Evolutionary conservation across 805 yeast genomes (phyloP).

Genomic region (Ogataea pini): DNA sequence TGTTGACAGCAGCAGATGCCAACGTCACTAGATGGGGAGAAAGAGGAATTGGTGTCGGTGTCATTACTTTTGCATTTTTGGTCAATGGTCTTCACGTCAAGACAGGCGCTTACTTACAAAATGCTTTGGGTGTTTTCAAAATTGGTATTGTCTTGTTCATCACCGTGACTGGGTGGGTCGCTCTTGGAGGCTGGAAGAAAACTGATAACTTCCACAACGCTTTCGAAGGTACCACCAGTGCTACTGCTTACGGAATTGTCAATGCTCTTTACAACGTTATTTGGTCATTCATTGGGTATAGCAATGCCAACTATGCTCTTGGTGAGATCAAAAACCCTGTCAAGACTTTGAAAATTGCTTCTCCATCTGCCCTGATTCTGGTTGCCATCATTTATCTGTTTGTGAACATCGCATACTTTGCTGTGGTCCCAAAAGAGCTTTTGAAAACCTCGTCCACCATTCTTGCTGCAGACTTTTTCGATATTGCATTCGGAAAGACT

Average conservation of each 20-base stretch:
- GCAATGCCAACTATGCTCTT: constrained; percentile 79
- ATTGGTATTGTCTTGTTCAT: constrained; percentile 66
- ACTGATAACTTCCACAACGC: constrained; percentile 39
- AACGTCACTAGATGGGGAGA: constrained; percentile 77
- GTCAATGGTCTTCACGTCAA: constrained; percentile 62
- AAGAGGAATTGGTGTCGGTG: constrained; percentile 74
- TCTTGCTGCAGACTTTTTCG: constrained; percentile 76
- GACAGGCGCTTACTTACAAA: constrained; percentile 65
- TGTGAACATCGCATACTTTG: constrained; percentile 78
- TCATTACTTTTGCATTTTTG: constrained; percentile 69
- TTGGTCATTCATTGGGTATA: constrained; percentile 83
- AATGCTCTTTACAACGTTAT: constrained; percentile 79
- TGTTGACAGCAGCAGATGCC: constrained; percentile 69
- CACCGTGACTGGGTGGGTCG: constrained; percentile 80
- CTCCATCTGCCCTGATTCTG: constrained; percentile 66
- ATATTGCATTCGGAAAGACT: constrained; percentile 62
- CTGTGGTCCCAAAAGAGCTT: constrained; percentile 71
- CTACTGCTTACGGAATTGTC: constrained; percentile 61
- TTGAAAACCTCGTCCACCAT: constrained; percentile 62
- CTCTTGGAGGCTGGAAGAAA: constrained; percentile 67
- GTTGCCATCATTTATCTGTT: constrained; percentile 69
- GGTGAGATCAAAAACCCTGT: constrained; percentile 79
- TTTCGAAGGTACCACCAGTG: constrained; percentile 37
- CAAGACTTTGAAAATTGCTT: constrained; percentile 67
- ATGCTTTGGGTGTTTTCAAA: constrained; percentile 69